A percentile compares a stretch with the other conserved stretches of the same genome.
These are phyloP conservation scores for Thozetella sp. DNA, from an alignment of 495 filamentous ascomycete genomes.

Conservation along the genomic window DNA sequence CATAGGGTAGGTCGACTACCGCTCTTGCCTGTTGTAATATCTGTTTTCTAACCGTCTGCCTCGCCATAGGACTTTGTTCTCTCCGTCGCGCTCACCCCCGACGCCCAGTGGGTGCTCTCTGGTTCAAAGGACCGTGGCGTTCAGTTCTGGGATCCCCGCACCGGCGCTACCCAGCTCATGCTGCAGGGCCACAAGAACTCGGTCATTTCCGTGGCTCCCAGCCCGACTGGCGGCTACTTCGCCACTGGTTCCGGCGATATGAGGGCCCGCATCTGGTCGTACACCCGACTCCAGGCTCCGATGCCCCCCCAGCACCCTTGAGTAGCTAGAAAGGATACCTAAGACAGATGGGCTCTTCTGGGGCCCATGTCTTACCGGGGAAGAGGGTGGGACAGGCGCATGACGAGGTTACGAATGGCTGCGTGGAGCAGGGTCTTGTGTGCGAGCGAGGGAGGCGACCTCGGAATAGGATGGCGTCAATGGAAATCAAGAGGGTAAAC, in stretches of 20 bases:
- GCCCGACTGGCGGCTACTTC: constrained; percentile 76
- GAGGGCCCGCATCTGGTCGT: constrained; percentile 89
- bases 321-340: background rate
- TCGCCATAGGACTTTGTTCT: constrained; percentile 79
- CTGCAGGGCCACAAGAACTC: constrained; percentile 93
- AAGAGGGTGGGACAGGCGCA: background rate
- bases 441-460: background rate
- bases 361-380: background rate
- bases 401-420: constrained; percentile 1
- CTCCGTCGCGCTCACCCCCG: constrained; percentile 84
- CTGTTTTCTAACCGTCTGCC: constrained; percentile 16
- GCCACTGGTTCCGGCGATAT: constrained; percentile 91
- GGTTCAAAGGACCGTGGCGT: constrained; percentile 90
- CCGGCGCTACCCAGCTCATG: constrained; percentile 87
- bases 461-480: background rate
- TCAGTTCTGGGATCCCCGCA: constrained; percentile 91
- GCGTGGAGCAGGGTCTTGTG: background rate
- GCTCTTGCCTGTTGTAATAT: constrained; percentile 2
- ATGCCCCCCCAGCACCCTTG: background rate
- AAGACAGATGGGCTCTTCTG: background rate
- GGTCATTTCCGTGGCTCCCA: constrained; percentile 87
- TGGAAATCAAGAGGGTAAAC: background rate
- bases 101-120: constrained; percentile 87
- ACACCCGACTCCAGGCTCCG: constrained; percentile 35
- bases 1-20: constrained; percentile 68